Base-by-base conservation (phyloP, 768 basidiomycete species). In the Mycena vulgaris region DNA sequence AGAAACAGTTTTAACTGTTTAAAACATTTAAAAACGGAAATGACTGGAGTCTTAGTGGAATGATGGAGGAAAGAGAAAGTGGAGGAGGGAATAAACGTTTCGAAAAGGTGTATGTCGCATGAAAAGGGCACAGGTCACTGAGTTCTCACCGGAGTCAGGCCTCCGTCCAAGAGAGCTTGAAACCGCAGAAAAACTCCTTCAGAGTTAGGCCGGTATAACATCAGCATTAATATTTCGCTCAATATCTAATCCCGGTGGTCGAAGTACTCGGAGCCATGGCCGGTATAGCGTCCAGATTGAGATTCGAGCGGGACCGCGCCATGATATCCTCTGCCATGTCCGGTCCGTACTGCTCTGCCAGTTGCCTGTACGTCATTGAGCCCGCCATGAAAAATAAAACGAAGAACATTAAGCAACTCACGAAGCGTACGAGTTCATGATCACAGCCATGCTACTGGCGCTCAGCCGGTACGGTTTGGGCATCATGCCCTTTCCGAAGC, bases 401-500 rank as follows among this genome's bases (percentile, higher is more conserved):
- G 11, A 39, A 33, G 60, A 55, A 10, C n/a, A 51, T 14, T 13
- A 30, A 55, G 28, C 52, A 30, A 80, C 82, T 25, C 64, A 90
- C 90, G 82, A 86, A 21, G 89, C 89, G 74, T 90, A 91, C 55
- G 87, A 86, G 71, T 91, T 89, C 88, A 91, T 87, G 76, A 92
- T 89, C 35, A 88, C 84, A 2, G 88, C 89, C 87, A 91, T 89
- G 66, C 84, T 86, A 58, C 82, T 83, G 81, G 83, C 79, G 78
- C 87, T 87, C 40, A 92, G 81, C 45, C 89, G 84, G 78, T 92
- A 92, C 31, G 88, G 85, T 80, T 90, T 89, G 57, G 90, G 90
- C 82, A 89, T 90, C 85, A 91, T 86, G 67, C 91, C 91, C 80
- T 91, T 92, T 0, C 90, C 90, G 78, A 92, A 92, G 56, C 90